A percentile compares a stretch with the other conserved stretches of the same genome.
phyloP scores from a whole-genome alignment of 2,329 filamentous ascomycete genomes.

The Penicillium sp. region DNA sequence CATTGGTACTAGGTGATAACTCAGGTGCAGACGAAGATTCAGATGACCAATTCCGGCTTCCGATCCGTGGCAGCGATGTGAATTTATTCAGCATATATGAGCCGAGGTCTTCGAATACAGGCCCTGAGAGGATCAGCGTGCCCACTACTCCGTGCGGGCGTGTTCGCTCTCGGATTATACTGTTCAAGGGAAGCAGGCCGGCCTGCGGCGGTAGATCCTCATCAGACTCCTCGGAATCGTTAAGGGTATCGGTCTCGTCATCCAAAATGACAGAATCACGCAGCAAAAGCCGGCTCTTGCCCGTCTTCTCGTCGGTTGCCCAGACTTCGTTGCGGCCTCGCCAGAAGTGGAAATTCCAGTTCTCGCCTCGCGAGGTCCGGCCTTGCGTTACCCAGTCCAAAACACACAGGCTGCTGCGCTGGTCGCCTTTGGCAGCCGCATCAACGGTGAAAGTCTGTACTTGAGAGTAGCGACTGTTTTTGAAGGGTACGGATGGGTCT shows the following conservation, averaged over 20 bases:
- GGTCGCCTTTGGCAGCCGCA: conserved; percentile 33
- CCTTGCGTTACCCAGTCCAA: conserved; percentile 95
- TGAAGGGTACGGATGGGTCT: conserved; percentile 90
- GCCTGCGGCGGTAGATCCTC: conserved; percentile 23
- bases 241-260: conserved; percentile 37
- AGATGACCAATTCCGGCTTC: conserved; percentile 66
- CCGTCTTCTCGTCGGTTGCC: conserved; percentile 31
- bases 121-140: conserved; percentile 76
- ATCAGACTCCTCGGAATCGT: conserved; percentile 15
- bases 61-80: conserved; percentile 69
- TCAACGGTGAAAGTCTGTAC: conserved; percentile 67
- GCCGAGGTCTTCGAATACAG: conserved; percentile 60
- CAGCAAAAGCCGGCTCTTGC: conserved; percentile 62
- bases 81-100: conserved; percentile 78
- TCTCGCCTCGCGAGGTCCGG: conserved; percentile 74
- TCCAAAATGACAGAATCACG: conserved; percentile 78
- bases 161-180: conserved; percentile 55
- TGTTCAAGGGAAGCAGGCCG: conserved; percentile 21
- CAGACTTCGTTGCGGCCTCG: conserved; percentile 78
- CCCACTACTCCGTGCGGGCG: conserved; percentile 72
- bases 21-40: conserved; percentile 20
- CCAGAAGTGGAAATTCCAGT: conserved; percentile 79
- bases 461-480: conserved; percentile 76
- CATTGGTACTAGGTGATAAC: conserved; percentile 37
- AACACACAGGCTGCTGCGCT: conserved; percentile 61